Conservation (phyloP, 2,329 filamentous ascomycete genomes). For the Scedosporium minutisporum region DNA sequence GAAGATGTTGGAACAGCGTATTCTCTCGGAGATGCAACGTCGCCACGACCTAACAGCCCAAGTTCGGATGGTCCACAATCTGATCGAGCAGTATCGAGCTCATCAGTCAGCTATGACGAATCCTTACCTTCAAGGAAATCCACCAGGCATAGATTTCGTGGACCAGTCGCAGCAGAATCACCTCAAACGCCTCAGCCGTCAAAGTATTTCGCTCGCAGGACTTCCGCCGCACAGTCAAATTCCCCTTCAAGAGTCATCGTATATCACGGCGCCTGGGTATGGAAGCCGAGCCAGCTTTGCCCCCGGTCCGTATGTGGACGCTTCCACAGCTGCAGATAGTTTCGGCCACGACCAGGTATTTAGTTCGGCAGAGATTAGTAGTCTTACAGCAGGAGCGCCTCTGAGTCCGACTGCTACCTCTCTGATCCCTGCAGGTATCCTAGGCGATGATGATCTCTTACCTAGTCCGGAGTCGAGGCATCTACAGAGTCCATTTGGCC, state of each 20-base stretch:
- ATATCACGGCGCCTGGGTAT: conserved; percentile 44
- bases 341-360: conserved; percentile 26
- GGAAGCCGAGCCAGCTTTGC: conserved; percentile 38
- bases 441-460: conserved; percentile 57
- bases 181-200: conserved; percentile 37
- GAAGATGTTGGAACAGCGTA: conserved; percentile 40
- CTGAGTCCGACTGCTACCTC: conserved; percentile 69
- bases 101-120: conserved; percentile 16
- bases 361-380: conserved; percentile 53
- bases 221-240: conserved; percentile 30
- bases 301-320: conserved; percentile 42
- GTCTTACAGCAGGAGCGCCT: conserved; percentile 54
- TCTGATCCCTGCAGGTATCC: conserved; percentile 58
- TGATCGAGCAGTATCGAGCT: conserved; percentile 4
- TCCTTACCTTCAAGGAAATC: conserved; percentile 33
- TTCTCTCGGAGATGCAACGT: conserved; percentile 30
- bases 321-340: conserved; percentile 17
- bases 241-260: conserved; percentile 29
- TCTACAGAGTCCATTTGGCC: conserved; percentile 16
- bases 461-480: conserved; percentile 24
- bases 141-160: conserved; percentile 39
- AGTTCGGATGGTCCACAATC: not conserved
- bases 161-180: conserved; percentile 23
- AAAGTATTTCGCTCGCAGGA: conserved; percentile 36
- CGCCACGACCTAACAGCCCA: not conserved